phyloP scores from a whole-genome alignment of 208 protist species.

The Wallacemonas sp. region DNA sequence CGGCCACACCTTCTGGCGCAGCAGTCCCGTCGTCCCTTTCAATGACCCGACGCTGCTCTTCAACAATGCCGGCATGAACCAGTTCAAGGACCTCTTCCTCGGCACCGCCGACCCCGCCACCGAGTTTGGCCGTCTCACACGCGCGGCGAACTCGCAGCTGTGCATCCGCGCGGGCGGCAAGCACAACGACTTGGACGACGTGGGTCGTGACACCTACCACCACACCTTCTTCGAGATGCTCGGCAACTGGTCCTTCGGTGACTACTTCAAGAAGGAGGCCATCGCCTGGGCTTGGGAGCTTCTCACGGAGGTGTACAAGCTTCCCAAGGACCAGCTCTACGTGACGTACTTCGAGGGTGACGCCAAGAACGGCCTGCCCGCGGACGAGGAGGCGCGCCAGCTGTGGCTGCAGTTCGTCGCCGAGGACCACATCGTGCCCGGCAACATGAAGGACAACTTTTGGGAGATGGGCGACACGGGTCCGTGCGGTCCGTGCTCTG shows the following conservation, averaged over 20 bases:
- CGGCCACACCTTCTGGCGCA: constrained; percentile 90
- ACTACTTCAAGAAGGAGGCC: constrained; percentile 99
- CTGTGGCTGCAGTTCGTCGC: constrained; percentile 95
- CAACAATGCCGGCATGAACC: constrained; percentile 97
- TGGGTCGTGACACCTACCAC: constrained; percentile 99
- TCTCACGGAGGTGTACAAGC: constrained; percentile 95
- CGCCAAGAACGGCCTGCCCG: constrained; percentile 74
- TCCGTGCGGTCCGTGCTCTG: constrained; percentile 98
- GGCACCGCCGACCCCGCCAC: constrained; percentile 94
- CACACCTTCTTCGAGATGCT: constrained; percentile 99
- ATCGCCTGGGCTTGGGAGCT: constrained; percentile 97
- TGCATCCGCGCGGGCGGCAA: constrained; percentile 99
- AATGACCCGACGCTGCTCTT: constrained; percentile 99
- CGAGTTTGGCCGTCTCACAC: constrained; percentile 91
- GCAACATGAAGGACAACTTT: constrained; percentile 98
- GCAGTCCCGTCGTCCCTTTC: constrained; percentile 93
- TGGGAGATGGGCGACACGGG: constrained; percentile 99
- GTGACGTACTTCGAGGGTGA: constrained; percentile 98
- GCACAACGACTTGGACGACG: constrained; percentile 99
- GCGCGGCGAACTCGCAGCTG: constrained; percentile 97
- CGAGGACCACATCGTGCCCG: constrained; percentile 87
- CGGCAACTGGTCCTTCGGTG: constrained; percentile 99
- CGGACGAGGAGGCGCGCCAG: constrained; percentile 92
- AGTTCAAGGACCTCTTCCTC: constrained; percentile 98
- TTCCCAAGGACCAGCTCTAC: constrained; percentile 95